A percentile compares a stretch with the other conserved stretches of the same genome.
Evolutionary conservation across 345 rosid genomes (phyloP).

Genomic region (Linum trigynum): DNA sequence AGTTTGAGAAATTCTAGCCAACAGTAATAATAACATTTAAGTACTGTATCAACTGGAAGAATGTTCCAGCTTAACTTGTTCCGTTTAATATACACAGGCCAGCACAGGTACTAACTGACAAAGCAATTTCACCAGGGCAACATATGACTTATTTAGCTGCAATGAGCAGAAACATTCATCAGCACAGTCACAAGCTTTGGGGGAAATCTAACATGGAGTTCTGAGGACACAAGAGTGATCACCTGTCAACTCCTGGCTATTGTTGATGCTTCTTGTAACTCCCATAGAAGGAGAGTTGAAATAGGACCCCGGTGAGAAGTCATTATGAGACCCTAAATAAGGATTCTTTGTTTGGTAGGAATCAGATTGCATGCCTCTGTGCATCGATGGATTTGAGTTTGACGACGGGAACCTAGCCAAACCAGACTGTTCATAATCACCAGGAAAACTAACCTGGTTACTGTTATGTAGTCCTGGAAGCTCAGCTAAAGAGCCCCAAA

Average conservation of each 20-base stretch:
- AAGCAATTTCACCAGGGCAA: neutral
- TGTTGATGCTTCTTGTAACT: neutral
- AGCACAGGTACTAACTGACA: no score
- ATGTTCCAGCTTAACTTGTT: no score
- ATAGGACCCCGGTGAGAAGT: constrained; percentile 5
- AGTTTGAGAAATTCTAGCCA: no score
- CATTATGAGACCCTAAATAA: constrained; percentile 4
- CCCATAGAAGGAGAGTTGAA: constrained; percentile 8
- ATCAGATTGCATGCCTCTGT: constrained; percentile 11
- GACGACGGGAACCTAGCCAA: constrained; percentile 2
- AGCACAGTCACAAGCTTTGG: neutral
- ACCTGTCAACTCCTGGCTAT: constrained; percentile 19
- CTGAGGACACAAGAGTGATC: constrained; percentile 1
- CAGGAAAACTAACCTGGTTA: constrained; percentile 9
- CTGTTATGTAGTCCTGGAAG: constrained; percentile 9
- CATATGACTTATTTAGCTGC: neutral
- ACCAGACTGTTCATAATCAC: constrained; percentile 9
- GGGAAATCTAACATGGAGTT: neutral
- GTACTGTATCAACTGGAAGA: no score
- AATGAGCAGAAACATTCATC: neutral
- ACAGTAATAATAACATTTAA: no score
- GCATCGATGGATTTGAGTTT: constrained; percentile 7
- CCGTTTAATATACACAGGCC: no score
- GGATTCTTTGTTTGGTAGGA: constrained; percentile 14
- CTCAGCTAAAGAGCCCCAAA: constrained; percentile 10